Evolutionary conservation across 2,329 filamentous ascomycete genomes (phyloP).

Genomic region (Calonectria crousiana): DNA sequence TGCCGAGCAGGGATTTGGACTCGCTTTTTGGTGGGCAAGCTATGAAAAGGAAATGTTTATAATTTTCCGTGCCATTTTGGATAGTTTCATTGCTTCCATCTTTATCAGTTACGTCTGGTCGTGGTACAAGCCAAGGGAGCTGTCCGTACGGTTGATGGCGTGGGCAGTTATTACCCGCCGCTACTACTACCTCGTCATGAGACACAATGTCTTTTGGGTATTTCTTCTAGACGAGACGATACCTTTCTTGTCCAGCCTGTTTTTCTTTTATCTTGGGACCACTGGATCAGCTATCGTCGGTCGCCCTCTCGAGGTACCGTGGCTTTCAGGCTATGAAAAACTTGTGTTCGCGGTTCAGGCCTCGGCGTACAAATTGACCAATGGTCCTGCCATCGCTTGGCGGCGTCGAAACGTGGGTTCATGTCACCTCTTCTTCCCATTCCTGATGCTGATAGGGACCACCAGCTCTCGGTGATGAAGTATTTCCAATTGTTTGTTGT

Average conservation of each 20-base stretch:
- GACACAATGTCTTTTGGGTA: too few species aligned
- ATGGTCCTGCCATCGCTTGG: not conserved
- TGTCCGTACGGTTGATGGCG: not conserved
- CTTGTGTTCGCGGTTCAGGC: not conserved
- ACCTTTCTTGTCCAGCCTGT: not conserved
- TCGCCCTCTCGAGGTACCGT: constrained; percentile 13
- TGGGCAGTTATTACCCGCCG: not conserved
- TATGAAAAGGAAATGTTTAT: not conserved
- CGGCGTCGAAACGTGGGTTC: not conserved
- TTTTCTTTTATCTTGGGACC: not conserved
- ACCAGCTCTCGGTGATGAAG: not conserved
- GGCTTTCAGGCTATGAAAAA: constrained; percentile 6
- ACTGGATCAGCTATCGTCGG: not conserved
- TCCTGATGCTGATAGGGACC: not conserved
- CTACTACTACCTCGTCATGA: not conserved
- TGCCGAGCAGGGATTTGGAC: not conserved
- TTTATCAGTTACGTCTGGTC: constrained; percentile 10
- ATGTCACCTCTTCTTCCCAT: not conserved
- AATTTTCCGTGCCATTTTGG: not conserved
- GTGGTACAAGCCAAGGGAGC: not conserved
- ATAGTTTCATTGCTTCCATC: not conserved
- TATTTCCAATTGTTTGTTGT: not conserved
- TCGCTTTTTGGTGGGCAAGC: not conserved
- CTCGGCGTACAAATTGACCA: not conserved
- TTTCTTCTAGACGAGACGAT: not conserved